These are phyloP conservation scores for Starmerella cellae DNA, from an alignment of 805 yeast genomes.

Conservation along the genomic window DNA sequence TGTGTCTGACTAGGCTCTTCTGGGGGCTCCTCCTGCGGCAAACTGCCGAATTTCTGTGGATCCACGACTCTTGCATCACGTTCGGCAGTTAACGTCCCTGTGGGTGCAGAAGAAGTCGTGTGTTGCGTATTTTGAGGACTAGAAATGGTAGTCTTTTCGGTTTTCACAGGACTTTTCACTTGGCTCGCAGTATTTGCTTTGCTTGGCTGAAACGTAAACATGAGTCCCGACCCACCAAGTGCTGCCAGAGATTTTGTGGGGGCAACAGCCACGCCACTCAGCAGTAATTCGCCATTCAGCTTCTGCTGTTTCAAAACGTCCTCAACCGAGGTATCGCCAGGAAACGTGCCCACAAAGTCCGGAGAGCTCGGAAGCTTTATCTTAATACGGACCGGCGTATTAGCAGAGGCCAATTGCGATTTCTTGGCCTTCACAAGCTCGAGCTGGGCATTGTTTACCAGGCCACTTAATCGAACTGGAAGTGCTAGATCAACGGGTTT, in stretches of 20 bases:
- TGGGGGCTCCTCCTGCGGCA: conserved; percentile 24
- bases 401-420: not conserved
- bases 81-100: not conserved
- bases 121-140: not conserved
- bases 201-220: conserved; percentile 3
- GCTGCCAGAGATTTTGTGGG: conserved; percentile 1
- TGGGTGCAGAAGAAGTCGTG: not conserved
- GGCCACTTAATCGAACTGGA: conserved; percentile 18
- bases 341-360: conserved; percentile 17
- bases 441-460: conserved; percentile 19
- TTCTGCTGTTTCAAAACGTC: conserved; percentile 10
- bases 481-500: conserved; percentile 18
- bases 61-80: not conserved
- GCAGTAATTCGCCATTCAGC: conserved; percentile 7
- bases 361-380: conserved; percentile 10
- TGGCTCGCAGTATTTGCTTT: not conserved
- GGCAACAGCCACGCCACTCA: conserved; percentile 3
- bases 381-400: conserved; percentile 14
- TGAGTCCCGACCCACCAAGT: conserved; percentile 14
- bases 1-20: conserved; percentile 39
- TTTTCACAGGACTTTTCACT: not conserved
- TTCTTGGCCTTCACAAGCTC: conserved; percentile 5
- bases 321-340: conserved; percentile 1
- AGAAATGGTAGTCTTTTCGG: not conserved
- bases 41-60: conserved; percentile 17